phyloP scores from a whole-genome alignment of 108 stramenopile genomes.

The Cyclotella atomus region DNA sequence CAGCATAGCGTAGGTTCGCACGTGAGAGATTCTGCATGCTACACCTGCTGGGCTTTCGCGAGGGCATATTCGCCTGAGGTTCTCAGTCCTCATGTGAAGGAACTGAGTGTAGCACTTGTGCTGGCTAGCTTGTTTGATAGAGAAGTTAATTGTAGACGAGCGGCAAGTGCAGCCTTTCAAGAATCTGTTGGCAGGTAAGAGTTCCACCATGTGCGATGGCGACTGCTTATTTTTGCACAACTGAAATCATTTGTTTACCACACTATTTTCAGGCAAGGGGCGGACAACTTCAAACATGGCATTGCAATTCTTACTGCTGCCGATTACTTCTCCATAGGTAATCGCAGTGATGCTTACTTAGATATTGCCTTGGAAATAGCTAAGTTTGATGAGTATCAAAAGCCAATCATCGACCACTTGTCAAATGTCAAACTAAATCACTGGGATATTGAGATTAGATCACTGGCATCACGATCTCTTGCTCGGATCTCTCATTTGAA shows the following conservation, averaged over 20 bases:
- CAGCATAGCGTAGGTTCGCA: slow-evolving; percentile 94
- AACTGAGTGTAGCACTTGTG: slow-evolving; percentile 80
- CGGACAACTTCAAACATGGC: slow-evolving; percentile 92
- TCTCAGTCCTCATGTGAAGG: slow-evolving; percentile 70
- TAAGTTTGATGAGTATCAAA: slow-evolving; percentile 82
- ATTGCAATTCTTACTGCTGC: slow-evolving; percentile 94
- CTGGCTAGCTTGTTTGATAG: slow-evolving; percentile 94
- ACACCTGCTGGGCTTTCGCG: slow-evolving; percentile 99
- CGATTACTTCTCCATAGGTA: slow-evolving; percentile 97
- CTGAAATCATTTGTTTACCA: too few relatives aligned
- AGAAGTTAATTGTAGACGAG: slow-evolving; percentile 97
- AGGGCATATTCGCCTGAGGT: slow-evolving; percentile 92
- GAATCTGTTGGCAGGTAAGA: slow-evolving; percentile 69
- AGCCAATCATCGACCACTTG: slow-evolving; percentile 80
- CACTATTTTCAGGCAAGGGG: slow-evolving; percentile 56
- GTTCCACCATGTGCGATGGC: background rate
- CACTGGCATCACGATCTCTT: slow-evolving; percentile 78
- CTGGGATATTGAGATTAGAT: slow-evolving; percentile 91
- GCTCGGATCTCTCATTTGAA: slow-evolving; percentile 65
- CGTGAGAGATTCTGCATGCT: slow-evolving; percentile 98
- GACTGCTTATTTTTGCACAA: background rate
- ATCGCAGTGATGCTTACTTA: slow-evolving; percentile 84
- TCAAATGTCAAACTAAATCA: slow-evolving; percentile 80
- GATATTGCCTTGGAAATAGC: slow-evolving; percentile 77
- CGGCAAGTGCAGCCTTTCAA: slow-evolving; percentile 99